Evolutionary conservation across 768 basidiomycete species (phyloP), one percentile per base, ranked within the genome.

Genomic region (Xerocomellus amylosporus): DNA sequence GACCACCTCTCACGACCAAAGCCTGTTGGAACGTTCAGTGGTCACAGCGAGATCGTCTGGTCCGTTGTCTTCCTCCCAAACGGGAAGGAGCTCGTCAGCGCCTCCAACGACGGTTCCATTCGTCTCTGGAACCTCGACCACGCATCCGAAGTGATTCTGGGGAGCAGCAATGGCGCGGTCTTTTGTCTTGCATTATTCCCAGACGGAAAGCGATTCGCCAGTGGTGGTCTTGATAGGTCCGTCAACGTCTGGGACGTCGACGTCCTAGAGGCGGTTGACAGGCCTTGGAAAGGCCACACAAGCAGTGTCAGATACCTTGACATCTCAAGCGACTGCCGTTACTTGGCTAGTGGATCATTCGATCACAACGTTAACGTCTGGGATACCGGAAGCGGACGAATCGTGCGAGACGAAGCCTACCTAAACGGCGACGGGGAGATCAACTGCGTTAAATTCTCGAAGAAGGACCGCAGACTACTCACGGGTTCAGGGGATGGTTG

Each of bases 221-320:
- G 69, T 38, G 67, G 67, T 51, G 67, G 67, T 43, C 64, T 69
- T 2, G 69, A 68, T 22, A 67, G 69, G 43, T 64, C 67, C 26
- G 47, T 68, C 64, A 64, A 69, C 43, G 52, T 68, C 53, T 68
- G 69, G 67, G 67, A 62, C 56, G 28, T 71, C 8, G 67, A 69
- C 48, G 26, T 64, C 46, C 36, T 51, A 15, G 49, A 31, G 13
- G 33, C 22, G 3, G 45, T 67, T 2, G 59, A 61, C 36, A 45
- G 54, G 20, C 66, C 66, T 14, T 67, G 67, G 66, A 61, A 58
- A 39, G 51, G 52, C 24, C 66, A 67, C 52, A 58, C 48, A 8
- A 62, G 57, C 55, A 67, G 66, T 41, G 66, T 67, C 51, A 66
- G 66, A 54, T 67, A 64, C 47, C 58, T 67, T 15, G 66, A 67